These are phyloP conservation scores for Haplosporangium gracile DNA, from an alignment of 192 early-diverging fungal genomes.

Conservation along the genomic window DNA sequence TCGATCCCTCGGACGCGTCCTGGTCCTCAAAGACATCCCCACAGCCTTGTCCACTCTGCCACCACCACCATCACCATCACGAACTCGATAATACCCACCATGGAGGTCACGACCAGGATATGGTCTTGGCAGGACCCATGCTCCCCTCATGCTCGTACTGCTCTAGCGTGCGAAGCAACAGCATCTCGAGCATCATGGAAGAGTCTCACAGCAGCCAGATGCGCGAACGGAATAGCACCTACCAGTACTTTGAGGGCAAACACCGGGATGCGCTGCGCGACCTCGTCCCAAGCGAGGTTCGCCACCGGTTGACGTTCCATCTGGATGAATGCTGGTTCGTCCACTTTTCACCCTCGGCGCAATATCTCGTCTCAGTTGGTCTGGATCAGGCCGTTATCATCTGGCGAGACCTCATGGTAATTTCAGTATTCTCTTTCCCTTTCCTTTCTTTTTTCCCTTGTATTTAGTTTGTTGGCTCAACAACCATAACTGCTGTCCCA, in stretches of 20 bases:
- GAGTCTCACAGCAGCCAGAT: not conserved
- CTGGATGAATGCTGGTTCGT: constrained; percentile 49
- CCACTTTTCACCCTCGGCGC: constrained; percentile 40
- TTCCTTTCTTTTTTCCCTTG: constrained; percentile 6
- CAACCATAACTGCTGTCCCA: not conserved
- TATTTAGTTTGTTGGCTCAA: not conserved
- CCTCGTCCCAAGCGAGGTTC: constrained; percentile 28
- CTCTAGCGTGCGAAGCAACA: constrained; percentile 18
- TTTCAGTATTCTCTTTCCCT: not conserved
- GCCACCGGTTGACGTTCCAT: constrained; percentile 30
- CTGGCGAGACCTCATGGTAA: constrained; percentile 38
- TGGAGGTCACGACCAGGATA: not conserved
- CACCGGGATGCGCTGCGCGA: constrained; percentile 2
- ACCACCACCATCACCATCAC: not conserved
- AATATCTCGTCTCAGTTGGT: constrained; percentile 38
- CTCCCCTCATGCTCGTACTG: constrained; percentile 27
- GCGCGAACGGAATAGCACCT: not conserved
- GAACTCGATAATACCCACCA: not conserved
- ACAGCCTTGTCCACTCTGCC: constrained; percentile 1
- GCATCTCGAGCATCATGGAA: constrained; percentile 7
- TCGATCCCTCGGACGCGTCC: not conserved
- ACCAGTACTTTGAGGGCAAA: not conserved
- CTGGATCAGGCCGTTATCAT: constrained; percentile 18
- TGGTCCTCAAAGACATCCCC: constrained; percentile 5
- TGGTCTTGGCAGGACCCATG: not conserved